phyloP scores from a whole-genome alignment of 1,284 basidiomycete species.

The Cystobasidium slooffiae region DNA sequence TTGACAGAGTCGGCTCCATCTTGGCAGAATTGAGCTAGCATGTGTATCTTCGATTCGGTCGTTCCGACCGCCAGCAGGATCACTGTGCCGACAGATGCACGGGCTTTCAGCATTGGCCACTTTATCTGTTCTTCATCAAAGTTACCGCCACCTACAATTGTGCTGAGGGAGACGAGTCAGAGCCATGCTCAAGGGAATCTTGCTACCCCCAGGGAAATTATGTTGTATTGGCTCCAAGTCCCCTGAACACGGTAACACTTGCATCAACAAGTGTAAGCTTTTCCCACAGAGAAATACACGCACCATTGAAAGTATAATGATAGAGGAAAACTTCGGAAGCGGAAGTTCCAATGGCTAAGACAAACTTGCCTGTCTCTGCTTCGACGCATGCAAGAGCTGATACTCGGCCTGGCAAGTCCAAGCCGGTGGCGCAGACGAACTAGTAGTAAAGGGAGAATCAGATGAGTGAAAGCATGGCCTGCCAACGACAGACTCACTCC shows the following conservation, averaged over 20 bases:
- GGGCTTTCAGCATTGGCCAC: neutral
- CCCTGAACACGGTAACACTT: neutral
- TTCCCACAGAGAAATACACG: neutral
- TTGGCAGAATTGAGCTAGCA: conserved; percentile 6
- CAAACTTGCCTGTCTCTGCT: conserved; percentile 53
- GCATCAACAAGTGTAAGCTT: neutral
- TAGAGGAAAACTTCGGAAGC: conserved; percentile 77
- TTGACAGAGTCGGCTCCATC: neutral
- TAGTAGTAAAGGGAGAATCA: neutral
- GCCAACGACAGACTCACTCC: conserved; percentile 9
- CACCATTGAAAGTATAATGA: neutral
- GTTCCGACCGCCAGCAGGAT: conserved; percentile 35
- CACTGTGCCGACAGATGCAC: neutral
- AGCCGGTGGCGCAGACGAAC: conserved; percentile 24
- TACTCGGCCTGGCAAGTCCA: conserved; percentile 33
- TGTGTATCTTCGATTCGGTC: conserved; percentile 39
- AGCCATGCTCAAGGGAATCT: conserved; percentile 31
- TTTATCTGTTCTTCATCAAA: neutral
- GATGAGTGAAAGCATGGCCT: neutral
- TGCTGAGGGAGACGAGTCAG: neutral
- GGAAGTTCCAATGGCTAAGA: conserved; percentile 75
- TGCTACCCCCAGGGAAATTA: neutral
- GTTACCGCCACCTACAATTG: neutral
- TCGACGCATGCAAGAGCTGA: conserved; percentile 45
- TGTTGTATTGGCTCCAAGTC: neutral